Evolutionary conservation across 352 stramenopile genomes (phyloP).

Genomic region (Phytophthora tentaculata): DNA sequence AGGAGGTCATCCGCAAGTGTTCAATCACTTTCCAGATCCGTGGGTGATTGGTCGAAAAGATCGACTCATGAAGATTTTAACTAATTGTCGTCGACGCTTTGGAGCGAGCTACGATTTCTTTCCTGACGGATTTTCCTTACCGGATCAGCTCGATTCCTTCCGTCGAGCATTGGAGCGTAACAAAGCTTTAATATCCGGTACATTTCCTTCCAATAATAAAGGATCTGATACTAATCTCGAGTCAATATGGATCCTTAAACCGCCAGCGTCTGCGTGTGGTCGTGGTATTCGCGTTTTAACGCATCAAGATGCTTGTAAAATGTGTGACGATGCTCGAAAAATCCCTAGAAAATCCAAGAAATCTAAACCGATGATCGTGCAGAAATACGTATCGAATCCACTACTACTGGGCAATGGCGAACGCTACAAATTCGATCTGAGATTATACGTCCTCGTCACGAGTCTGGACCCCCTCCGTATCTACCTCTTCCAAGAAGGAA

Average conservation of each 20-base stretch:
- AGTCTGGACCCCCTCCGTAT: constrained; percentile 84
- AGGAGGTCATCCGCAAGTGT: constrained; percentile 64
- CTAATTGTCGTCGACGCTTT: constrained; percentile 62
- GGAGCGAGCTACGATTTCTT: constrained; percentile 77
- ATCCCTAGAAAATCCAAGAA: constrained; percentile 24
- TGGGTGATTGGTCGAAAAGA: constrained; percentile 93
- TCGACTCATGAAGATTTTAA: constrained; percentile 81
- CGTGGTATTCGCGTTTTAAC: constrained; percentile 85
- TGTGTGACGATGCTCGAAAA: constrained; percentile 33
- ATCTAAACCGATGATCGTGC: constrained; percentile 62
- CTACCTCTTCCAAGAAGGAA: constrained; percentile 88
- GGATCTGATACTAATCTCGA: background rate
- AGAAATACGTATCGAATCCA: constrained; percentile 79
- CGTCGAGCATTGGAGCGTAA: constrained; percentile 54
- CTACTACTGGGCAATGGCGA: constrained; percentile 70
- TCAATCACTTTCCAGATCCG: constrained; percentile 91
- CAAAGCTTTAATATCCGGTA: constrained; percentile 29
- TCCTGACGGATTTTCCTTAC: constrained; percentile 86
- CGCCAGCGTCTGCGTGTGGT: constrained; percentile 85
- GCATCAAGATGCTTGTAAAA: constrained; percentile 35
- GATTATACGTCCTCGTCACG: constrained; percentile 91
- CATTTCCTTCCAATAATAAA: constrained; percentile 16
- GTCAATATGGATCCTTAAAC: constrained; percentile 90
- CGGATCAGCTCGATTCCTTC: constrained; percentile 70
- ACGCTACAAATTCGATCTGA: constrained; percentile 89